phyloP scores from a whole-genome alignment of 140 eudicot species.

The Flaveria floridana region DNA sequence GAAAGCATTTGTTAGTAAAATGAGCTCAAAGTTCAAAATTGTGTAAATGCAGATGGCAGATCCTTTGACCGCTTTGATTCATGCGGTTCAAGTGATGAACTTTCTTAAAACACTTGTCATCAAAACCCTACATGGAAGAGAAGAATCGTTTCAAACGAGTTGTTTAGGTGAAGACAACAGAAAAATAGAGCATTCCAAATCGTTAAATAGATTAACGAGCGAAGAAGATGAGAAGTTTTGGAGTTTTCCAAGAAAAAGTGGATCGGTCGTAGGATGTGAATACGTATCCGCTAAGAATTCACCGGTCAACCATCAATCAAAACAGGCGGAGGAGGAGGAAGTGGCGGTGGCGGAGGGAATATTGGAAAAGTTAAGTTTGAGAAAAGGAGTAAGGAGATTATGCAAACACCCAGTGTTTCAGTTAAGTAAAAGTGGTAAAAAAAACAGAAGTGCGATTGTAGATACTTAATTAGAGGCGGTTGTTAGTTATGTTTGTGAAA shows the following conservation, averaged over 20 bases:
- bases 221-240: slow-evolving; percentile 41
- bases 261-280: slow-evolving; percentile 36
- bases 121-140: slow-evolving; percentile 57
- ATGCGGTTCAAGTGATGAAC: slow-evolving; percentile 97
- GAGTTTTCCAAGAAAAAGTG: slow-evolving; percentile 48
- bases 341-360: slow-evolving; percentile 52
- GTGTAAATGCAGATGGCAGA: slow-evolving; percentile 83
- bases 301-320: slow-evolving; percentile 31
- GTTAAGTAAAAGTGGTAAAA: slow-evolving; percentile 40
- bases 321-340: slow-evolving; percentile 32
- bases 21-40: background rate
- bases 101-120: slow-evolving; percentile 71
- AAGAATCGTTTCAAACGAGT: slow-evolving; percentile 28
- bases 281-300: slow-evolving; percentile 30
- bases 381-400: slow-evolving; percentile 59
- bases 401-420: slow-evolving; percentile 67
- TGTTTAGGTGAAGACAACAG: slow-evolving; percentile 26
- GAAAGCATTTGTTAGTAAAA: too few relatives aligned
- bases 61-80: slow-evolving; percentile 89
- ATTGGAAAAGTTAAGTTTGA: slow-evolving; percentile 49
- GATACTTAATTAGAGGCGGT: slow-evolving; percentile 21
- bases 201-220: slow-evolving; percentile 42
- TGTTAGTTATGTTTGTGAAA: slow-evolving; percentile 20
- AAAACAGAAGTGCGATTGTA: slow-evolving; percentile 21
- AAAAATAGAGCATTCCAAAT: slow-evolving; percentile 25